Evolutionary conservation across 2,329 filamentous ascomycete species (phyloP).

Genomic region (Dothideomycetes sp.): DNA sequence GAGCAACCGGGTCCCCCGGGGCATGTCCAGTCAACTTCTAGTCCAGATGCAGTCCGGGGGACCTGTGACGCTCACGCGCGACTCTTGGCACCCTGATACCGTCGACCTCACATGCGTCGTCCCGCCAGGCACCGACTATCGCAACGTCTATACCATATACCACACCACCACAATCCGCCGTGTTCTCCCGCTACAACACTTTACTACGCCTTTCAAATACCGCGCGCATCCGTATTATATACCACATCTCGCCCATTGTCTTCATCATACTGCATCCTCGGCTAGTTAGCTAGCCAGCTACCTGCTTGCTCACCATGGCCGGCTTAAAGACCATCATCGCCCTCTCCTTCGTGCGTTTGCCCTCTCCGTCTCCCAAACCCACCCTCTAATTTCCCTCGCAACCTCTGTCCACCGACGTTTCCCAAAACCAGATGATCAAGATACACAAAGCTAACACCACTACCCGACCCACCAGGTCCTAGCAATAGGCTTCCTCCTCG

Average conservation of each 20-base stretch:
- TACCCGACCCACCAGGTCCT: slow-evolving; percentile 54
- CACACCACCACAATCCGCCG: too few species aligned
- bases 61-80: background rate
- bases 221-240: too few species aligned
- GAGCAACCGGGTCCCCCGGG: background rate
- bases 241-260: background rate
- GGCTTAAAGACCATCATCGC: slow-evolving; percentile 98
- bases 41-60: background rate
- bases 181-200: too few species aligned
- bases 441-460: too few species aligned
- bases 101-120: background rate
- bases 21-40: too few species aligned
- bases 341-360: slow-evolving; percentile 65
- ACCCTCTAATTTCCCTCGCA: background rate
- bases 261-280: background rate
- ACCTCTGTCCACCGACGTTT: slow-evolving; percentile 7
- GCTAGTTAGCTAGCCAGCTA: background rate
- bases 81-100: background rate
- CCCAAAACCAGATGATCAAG: too few species aligned
- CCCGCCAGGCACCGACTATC: background rate
- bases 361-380: slow-evolving; percentile 9
- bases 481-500: slow-evolving; percentile 95
- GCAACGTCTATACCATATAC: background rate
- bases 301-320: slow-evolving; percentile 48
- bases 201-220: too few species aligned